phyloP scores from a whole-genome alignment of 169 alveolate genomes.

The Plasmodium coatneyi region DNA sequence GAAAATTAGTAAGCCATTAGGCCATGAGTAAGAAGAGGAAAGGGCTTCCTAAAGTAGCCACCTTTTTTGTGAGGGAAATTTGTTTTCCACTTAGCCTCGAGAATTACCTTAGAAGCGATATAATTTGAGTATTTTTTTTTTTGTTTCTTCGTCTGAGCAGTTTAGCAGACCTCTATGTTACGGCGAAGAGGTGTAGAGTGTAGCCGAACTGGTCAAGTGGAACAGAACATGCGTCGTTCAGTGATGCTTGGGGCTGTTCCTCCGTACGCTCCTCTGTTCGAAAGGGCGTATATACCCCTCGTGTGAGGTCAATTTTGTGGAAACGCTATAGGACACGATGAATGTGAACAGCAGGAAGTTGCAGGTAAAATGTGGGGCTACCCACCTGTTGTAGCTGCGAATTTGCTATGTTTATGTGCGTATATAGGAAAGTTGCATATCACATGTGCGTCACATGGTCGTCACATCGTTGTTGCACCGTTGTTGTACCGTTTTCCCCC shows the following conservation, averaged over 20 bases:
- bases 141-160: not conserved
- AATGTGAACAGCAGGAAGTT: conserved; percentile 43
- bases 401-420: not conserved
- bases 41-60: not conserved
- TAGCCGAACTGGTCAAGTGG: not conserved
- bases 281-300: not conserved
- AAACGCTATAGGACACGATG: conserved; percentile 7
- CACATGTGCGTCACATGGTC: not conserved
- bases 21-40: not conserved
- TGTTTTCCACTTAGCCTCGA: not conserved
- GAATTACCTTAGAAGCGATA: not conserved
- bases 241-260: not conserved
- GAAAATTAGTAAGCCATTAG: not conserved
- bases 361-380: conserved; percentile 30
- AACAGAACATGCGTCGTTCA: not conserved
- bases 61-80: not conserved
- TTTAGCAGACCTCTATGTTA: too few relatives aligned
- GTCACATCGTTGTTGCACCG: not conserved
- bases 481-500: not conserved
- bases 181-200: not conserved
- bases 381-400: not conserved
- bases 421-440: not conserved
- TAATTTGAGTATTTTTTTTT: not conserved
- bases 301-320: not conserved
- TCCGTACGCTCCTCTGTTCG: not conserved